A percentile compares a stretch with the other conserved stretches of the same genome.
These are phyloP conservation scores for Aureobasidium sp. DNA, from an alignment of 2,329 filamentous ascomycete genomes.

Conservation along the genomic window DNA sequence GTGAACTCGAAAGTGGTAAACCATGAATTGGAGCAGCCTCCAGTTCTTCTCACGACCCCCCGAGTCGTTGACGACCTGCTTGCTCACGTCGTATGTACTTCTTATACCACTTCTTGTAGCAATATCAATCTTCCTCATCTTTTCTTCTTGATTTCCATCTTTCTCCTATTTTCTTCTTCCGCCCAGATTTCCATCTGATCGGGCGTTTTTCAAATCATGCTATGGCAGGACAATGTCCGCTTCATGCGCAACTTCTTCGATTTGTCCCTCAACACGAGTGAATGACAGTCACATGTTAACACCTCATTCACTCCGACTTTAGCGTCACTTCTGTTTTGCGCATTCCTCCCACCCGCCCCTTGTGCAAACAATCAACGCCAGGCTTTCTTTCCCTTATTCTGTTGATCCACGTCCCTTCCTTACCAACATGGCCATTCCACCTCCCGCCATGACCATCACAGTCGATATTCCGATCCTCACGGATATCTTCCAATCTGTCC, in stretches of 20 bases:
- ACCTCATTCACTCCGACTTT: background rate
- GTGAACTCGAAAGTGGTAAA: background rate
- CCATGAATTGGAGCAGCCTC: background rate
- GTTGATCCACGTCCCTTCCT: background rate
- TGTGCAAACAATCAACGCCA: background rate
- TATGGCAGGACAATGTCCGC: background rate
- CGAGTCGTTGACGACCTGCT: background rate
- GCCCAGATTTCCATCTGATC: background rate
- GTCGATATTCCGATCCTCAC: background rate
- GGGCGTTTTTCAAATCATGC: background rate
- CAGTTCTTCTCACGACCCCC: background rate
- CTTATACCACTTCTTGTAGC: slow-evolving; percentile 13
- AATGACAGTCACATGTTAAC: background rate
- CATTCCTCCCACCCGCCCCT: background rate
- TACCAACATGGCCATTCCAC: background rate
- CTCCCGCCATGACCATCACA: background rate
- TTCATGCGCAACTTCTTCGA: background rate
- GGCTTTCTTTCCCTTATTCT: no score
- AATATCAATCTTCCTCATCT: slow-evolving; percentile 1
- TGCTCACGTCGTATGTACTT: slow-evolving; percentile 5
- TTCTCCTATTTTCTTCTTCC: background rate
- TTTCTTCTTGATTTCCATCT: background rate
- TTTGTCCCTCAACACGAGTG: background rate
- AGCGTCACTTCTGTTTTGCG: background rate
- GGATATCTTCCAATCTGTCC: background rate